Base-by-base conservation (phyloP, 1,284 basidiomycete genomes). In the Fomitiporia mediterranea region DNA sequence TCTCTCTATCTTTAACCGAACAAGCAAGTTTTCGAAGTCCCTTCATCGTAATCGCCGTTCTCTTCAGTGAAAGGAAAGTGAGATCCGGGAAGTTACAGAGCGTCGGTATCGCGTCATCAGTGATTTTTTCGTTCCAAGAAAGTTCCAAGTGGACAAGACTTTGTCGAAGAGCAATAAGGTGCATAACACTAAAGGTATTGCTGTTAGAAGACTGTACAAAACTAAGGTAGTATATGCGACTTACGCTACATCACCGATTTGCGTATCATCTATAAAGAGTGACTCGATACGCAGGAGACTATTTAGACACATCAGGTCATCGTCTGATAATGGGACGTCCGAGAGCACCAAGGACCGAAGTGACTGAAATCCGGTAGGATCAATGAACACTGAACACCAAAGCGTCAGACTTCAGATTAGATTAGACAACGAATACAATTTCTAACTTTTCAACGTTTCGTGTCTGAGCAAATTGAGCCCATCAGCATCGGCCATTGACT, bases 231-330 rank as follows among this genome's bases (percentile, higher is more conserved):
- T 13, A 7, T 3, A n/a, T 21, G 50, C 34, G 11, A 65, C 78
- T 51, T 59, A 84, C 83, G 76, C 81, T 73, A 84, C 80, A 62
- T 84, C 81, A 25, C 78, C 72, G 37, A 86, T 78, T 8, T 75
- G 74, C 6, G 81, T 83, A 56, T 77, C 73, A 60, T 76, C 74
- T 9, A 86, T 67, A 51, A 72, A 67, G n/a, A 86, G 69, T 2
- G 67, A 68, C 15, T 74, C 66, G 17, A 86, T 73, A 35, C 68
- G 70, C 2, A 78, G 79, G 15, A 86, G 72, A 57, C 77, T 75
- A 49, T 80, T 78, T 21, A 86, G 73, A 59, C 78, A 67, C 7
- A 71, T 65, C 6, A 86, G 62, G 59, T 82, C 78, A 35, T 72
- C 70, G 62, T 84, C 77, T 17, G 66, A 62, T 6, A 86, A 64